Conservation (phyloP, 805 yeast species). For the Lipomyces chichibuensis region DNA sequence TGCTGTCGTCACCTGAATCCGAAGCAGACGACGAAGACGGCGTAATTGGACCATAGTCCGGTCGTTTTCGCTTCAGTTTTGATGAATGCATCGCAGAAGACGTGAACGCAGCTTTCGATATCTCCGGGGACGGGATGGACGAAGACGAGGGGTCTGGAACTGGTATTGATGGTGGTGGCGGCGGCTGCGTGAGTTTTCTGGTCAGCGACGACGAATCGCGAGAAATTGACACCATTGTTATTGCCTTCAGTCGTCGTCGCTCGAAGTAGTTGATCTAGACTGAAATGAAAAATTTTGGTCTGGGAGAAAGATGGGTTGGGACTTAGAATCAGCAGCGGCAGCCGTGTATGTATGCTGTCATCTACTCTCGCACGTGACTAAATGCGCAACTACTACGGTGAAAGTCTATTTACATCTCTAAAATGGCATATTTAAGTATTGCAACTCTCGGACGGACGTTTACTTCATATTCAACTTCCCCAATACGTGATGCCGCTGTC, state of each 20-base stretch:
- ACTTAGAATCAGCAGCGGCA: neutral
- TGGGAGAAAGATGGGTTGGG: neutral
- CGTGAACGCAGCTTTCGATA: slow-evolving; percentile 3
- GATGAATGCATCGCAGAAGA: neutral
- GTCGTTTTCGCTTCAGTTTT: slow-evolving; percentile 4
- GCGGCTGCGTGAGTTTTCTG: neutral
- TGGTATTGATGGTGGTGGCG: slow-evolving; percentile 8
- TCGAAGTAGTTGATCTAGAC: neutral
- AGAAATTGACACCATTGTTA: slow-evolving; percentile 12
- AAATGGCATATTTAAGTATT: neutral
- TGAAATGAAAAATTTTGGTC: neutral
- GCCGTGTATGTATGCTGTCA: neutral
- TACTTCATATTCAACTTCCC: neutral
- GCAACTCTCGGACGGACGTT: neutral
- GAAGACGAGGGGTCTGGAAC: slow-evolving; percentile 7
- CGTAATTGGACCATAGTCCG: slow-evolving; percentile 10
- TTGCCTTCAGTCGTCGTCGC: neutral
- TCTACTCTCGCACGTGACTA: neutral
- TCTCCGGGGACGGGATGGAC: neutral
- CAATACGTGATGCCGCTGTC: slow-evolving; percentile 23
- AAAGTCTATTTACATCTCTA: neutral
- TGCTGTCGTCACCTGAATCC: slow-evolving; percentile 10
- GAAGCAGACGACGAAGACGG: slow-evolving; percentile 5
- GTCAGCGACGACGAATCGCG: slow-evolving; percentile 18
- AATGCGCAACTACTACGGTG: too few species aligned